Conservation (phyloP, 2,329 filamentous ascomycete genomes). For the Incumbomyces delicatus region DNA sequence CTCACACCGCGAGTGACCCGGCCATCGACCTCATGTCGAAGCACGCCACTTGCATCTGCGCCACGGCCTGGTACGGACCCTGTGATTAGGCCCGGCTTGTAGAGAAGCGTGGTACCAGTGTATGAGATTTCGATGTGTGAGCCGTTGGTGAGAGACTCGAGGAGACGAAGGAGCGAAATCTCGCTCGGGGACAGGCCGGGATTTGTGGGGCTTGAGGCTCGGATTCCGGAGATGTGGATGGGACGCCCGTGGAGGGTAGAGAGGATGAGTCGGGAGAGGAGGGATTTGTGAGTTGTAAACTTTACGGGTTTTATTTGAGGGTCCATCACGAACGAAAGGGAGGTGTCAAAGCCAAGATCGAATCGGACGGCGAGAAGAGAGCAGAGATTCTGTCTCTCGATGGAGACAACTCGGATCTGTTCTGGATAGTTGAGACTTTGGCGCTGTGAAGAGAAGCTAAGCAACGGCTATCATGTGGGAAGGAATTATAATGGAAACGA, state of each 20-base stretch:
- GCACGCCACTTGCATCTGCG: conserved; percentile 59
- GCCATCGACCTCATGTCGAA: conserved; percentile 70
- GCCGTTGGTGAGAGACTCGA: conserved; percentile 92
- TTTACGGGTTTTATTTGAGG: conserved; percentile 47
- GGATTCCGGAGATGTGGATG: conserved; percentile 88
- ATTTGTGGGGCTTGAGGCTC: conserved; percentile 71
- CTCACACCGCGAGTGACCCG: conserved; percentile 72
- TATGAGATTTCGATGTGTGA: conserved; percentile 91
- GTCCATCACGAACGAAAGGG: conserved; percentile 26
- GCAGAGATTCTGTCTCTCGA: too few relatives aligned
- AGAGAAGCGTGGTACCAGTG: conserved; percentile 86
- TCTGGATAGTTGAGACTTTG: too few relatives aligned
- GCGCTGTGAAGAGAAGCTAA: too few relatives aligned
- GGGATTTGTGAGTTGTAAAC: conserved; percentile 75
- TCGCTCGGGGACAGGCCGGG: conserved; percentile 88
- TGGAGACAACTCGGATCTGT: too few relatives aligned
- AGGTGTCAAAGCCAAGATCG: not conserved
- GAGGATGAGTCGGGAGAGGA: conserved; percentile 75
- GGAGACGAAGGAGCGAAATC: conserved; percentile 86
- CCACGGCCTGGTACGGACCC: conserved; percentile 70
- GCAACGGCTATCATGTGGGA: too few relatives aligned
- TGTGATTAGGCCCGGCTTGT: conserved; percentile 84
- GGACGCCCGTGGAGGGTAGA: conserved; percentile 84
- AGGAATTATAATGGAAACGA: too few relatives aligned
- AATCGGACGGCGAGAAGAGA: too few relatives aligned